A percentile compares a stretch with the other conserved stretches of the same genome.
Conservation (phyloP, 768 basidiomycete genomes). For the Cubamyces sp. region DNA sequence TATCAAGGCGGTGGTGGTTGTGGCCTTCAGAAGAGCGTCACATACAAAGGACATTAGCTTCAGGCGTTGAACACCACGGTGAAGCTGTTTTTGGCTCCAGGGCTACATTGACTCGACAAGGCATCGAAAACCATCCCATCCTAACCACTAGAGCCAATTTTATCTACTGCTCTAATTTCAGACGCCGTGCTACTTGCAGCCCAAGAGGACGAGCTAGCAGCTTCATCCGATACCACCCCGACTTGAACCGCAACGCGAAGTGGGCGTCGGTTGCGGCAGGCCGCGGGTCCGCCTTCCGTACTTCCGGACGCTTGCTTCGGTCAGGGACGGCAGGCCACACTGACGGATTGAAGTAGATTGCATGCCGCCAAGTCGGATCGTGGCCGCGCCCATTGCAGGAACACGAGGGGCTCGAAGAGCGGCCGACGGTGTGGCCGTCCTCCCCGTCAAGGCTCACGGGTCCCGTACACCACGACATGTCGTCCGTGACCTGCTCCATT, state of each 20-base stretch:
- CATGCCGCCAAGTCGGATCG: constrained; percentile 25
- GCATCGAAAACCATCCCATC: no score
- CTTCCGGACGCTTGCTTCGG: background rate
- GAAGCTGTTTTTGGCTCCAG: no score
- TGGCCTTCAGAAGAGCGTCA: no score
- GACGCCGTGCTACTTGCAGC: no score
- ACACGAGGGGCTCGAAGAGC: background rate
- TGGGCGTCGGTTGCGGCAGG: background rate
- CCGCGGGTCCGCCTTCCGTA: background rate
- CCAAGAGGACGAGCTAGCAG: background rate
- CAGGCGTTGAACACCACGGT: no score
- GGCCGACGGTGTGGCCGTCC: background rate
- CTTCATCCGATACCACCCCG: background rate
- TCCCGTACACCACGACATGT: no score
- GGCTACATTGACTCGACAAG: no score
- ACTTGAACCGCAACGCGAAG: background rate
- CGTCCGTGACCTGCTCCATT: background rate
- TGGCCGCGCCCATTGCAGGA: background rate
- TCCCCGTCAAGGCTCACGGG: background rate
- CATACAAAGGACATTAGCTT: no score
- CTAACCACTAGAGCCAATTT: no score
- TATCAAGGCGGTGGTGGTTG: no score
- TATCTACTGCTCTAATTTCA: no score
- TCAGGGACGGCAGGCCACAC: constrained; percentile 18
- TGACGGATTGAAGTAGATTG: constrained; percentile 24